Evolutionary conservation across 306 rosid species (phyloP).

Genomic region (Styphnolobium japonicum): DNA sequence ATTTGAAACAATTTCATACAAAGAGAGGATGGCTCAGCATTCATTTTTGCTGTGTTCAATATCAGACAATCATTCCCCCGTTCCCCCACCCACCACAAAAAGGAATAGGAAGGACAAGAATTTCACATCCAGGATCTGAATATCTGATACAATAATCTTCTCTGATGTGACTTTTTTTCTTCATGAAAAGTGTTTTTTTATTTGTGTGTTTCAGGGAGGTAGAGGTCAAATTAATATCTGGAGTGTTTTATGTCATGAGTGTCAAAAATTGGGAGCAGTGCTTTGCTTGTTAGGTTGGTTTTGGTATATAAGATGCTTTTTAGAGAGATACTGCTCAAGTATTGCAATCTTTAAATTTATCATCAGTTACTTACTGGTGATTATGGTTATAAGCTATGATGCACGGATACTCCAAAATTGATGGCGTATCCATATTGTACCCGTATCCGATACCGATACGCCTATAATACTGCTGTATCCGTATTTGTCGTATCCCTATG

Average conservation of each 20-base stretch:
- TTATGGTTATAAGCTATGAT: too few relatives aligned
- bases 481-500: too few relatives aligned
- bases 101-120: neutral
- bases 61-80: neutral
- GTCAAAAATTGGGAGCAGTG: neutral
- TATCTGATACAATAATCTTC: neutral
- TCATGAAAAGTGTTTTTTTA: neutral
- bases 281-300: slow-evolving; percentile 15
- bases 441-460: too few relatives aligned
- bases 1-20: neutral
- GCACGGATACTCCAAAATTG: too few relatives aligned
- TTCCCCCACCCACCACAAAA: neutral
- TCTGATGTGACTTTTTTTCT: neutral
- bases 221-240: neutral
- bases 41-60: neutral
- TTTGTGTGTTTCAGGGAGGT: neutral
- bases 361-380: neutral
- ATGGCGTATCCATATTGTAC: too few relatives aligned
- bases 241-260: neutral
- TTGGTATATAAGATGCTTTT: neutral
- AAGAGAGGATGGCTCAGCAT: neutral
- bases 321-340: neutral
- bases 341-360: neutral
- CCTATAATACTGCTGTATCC: too few relatives aligned
- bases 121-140: neutral